A percentile compares a stretch with the other conserved stretches of the same genome.
Conservation (phyloP, 108 stramenopile genomes). For the Skeletonema menzelii region DNA sequence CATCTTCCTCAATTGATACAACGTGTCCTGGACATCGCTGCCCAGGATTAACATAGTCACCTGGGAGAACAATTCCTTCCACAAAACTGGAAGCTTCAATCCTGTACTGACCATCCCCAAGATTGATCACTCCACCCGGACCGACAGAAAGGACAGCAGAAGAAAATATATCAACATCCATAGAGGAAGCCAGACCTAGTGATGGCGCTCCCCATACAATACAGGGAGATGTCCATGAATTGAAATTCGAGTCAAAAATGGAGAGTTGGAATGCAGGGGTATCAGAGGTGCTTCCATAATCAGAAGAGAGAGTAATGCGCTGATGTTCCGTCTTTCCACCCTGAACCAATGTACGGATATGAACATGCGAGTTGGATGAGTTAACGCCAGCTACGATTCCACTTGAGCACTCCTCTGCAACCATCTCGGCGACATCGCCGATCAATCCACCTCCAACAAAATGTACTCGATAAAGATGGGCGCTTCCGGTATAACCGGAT, state of each 20-base stretch:
- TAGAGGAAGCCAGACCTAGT: constrained; percentile 48
- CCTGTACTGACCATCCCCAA: constrained; percentile 22
- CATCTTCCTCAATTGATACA: constrained; percentile 26
- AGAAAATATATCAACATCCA: constrained; percentile 50
- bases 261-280: constrained; percentile 42
- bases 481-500: constrained; percentile 50
- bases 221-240: constrained; percentile 57
- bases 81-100: constrained; percentile 32
- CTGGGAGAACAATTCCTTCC: constrained; percentile 33
- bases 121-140: constrained; percentile 2
- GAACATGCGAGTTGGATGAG: constrained; percentile 43
- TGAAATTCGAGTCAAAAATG: constrained; percentile 29
- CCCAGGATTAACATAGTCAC: constrained; percentile 42
- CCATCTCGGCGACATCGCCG: constrained; percentile 63
- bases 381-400: constrained; percentile 30
- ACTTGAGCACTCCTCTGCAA: constrained; percentile 26
- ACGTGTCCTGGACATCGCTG: constrained; percentile 34
- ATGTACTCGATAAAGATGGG: constrained; percentile 75
- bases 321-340: constrained; percentile 74
- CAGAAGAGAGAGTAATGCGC: constrained; percentile 54
- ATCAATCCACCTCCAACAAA: constrained; percentile 55
- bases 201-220: constrained; percentile 52
- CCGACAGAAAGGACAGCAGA: constrained; percentile 16
- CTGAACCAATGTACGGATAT: constrained; percentile 59
- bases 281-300: constrained; percentile 49